Evolutionary conservation across 352 stramenopile genomes (phyloP), one percentile per base, ranked within the genome.

Genomic region (Phytophthora quininea): DNA sequence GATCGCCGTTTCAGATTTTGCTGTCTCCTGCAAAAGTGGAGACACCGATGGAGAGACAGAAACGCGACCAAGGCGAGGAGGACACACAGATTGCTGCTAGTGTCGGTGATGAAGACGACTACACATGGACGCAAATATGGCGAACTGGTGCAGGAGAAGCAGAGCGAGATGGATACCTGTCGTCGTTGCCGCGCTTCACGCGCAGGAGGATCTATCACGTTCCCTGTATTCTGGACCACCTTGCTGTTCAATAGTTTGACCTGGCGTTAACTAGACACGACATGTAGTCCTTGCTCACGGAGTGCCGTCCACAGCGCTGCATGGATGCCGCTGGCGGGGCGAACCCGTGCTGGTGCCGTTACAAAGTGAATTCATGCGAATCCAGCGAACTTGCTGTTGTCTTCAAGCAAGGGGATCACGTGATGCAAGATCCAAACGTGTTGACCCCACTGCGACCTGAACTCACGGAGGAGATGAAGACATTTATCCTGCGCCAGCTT

Each of bases 291-390:
- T 11, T 40, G 35, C 35, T 40, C 35, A 40, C 35, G 6, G 35
- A 11, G 35, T 40, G 35, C 35, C 35, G 35, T 6, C 10, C 35
- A 40, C 6, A 40, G 30, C 42, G 54, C 1, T 61, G 42, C 42
- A 15, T 45, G 1, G 15, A 54, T 30, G 31, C 52, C 11, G 54
- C 38, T 32, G 43, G 35, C 8, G 54, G 30, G 9, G 19, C 19
- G 19, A 46, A 61, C 14, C 30, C 33, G 4, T 61, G 54, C n/a
- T 52, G 29, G 3, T 54, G 54, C 38, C 42, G 54, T 1, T 54
- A 54, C 42, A 61, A 61, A 31, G 50, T 52, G 10, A 54, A 61
- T 33, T 43, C 43, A 9, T 61, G 29, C 40, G 54, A 31, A 24
- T 32, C 4, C 11, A 31, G 42, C 11, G 9, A 1, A 3, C 32